Evolutionary conservation across 1,284 basidiomycete genomes (phyloP).

Genomic region (Melanopsichium pennsylvanicum): DNA sequence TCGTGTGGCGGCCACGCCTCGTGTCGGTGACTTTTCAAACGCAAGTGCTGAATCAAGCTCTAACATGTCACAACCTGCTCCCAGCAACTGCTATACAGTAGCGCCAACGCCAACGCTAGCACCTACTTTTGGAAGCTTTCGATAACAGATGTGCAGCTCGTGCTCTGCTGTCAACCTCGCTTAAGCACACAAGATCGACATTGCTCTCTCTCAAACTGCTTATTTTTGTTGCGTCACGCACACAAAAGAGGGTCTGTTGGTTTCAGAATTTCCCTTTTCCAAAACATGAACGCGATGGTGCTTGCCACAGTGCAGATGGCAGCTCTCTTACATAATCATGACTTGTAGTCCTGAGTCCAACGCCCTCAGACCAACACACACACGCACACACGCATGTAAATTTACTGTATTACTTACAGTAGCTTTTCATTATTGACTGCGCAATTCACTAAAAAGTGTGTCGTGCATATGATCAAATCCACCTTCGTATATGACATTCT

Average conservation of each 20-base stretch:
- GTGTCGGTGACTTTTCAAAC: too few relatives aligned
- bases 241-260: constrained; percentile 17
- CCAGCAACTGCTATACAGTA: too few relatives aligned
- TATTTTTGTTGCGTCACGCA: neutral
- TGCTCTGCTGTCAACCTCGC: constrained; percentile 24
- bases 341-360: constrained; percentile 5
- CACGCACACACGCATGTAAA: neutral
- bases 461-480: neutral
- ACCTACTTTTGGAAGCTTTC: too few relatives aligned
- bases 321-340: constrained; percentile 18
- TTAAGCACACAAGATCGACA: constrained; percentile 19
- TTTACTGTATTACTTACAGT: too few relatives aligned
- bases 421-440: too few relatives aligned
- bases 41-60: too few relatives aligned
- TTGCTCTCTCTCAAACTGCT: too few relatives aligned
- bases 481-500: too few relatives aligned
- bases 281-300: too few relatives aligned
- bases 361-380: neutral
- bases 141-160: neutral
- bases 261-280: constrained; percentile 6
- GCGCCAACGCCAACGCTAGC: neutral
- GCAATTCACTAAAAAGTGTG: neutral
- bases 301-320: neutral
- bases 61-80: too few relatives aligned
- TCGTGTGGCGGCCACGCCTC: too few relatives aligned